Conservation (phyloP, 2,329 filamentous ascomycete species). For the Aureobasidium uvarum region DNA sequence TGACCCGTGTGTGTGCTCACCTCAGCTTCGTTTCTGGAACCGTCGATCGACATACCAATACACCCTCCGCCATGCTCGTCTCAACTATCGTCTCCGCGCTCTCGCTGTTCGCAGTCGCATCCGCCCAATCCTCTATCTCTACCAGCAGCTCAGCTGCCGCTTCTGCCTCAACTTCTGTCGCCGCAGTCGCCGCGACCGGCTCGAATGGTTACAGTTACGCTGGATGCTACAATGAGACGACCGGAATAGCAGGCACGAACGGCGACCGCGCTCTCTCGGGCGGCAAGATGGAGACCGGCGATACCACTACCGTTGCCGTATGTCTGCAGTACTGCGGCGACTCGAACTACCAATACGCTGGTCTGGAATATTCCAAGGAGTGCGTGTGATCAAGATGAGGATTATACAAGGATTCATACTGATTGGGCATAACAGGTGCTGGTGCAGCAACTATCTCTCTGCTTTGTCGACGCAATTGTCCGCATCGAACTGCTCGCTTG, state of each 20-base stretch:
- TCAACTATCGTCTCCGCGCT: conserved; percentile 23
- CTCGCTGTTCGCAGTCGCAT: conserved; percentile 28
- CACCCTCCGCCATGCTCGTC: conserved; percentile 1
- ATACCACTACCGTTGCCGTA: conserved; percentile 51
- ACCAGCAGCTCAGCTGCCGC: conserved; percentile 35
- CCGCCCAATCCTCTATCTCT: conserved; percentile 31
- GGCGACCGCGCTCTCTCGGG: conserved; percentile 49
- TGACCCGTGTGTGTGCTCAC: background rate
- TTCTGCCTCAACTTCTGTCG: conserved; percentile 30
- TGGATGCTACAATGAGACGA: conserved; percentile 62
- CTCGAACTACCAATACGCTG: conserved; percentile 49
- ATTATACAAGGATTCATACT: background rate
- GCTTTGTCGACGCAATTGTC: conserved; percentile 48
- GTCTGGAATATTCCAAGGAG: conserved; percentile 57
- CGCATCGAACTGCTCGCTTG: conserved; percentile 51
- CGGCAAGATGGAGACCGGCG: conserved; percentile 44
- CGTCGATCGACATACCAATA: background rate
- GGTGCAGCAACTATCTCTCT: conserved; percentile 55
- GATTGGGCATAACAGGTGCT: conserved; percentile 44
- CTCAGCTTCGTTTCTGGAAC: conserved; percentile 1
- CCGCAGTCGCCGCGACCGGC: conserved; percentile 22
- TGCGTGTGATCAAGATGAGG: background rate
- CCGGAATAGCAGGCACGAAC: conserved; percentile 40
- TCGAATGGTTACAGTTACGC: conserved; percentile 48
- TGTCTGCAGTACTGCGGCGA: conserved; percentile 55